phyloP scores from a whole-genome alignment of 495 filamentous ascomycete genomes.

The Neurospora sublineolata region DNA sequence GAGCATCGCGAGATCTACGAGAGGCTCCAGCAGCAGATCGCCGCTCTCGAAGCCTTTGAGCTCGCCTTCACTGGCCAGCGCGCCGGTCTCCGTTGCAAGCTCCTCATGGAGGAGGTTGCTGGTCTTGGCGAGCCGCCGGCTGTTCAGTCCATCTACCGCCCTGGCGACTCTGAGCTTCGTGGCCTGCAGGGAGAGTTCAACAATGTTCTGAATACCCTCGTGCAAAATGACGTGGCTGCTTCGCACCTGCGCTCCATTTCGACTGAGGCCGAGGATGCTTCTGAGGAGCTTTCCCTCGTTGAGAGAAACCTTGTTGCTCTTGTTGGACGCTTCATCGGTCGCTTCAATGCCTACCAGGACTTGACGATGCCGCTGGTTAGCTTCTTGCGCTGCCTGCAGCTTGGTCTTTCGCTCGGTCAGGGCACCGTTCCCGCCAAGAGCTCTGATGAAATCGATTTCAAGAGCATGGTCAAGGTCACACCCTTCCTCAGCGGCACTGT shows the following conservation, averaged over 20 bases:
- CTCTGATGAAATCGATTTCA: constrained; percentile 17
- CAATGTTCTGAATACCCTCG: constrained; percentile 57
- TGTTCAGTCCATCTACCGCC: constrained; percentile 52
- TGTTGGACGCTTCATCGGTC: constrained; percentile 48
- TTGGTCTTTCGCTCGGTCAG: constrained; percentile 55
- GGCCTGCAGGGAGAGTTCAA: constrained; percentile 73
- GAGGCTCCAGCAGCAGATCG: constrained; percentile 44
- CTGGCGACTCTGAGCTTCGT: constrained; percentile 50
- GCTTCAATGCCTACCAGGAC: constrained; percentile 73
- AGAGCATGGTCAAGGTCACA: constrained; percentile 38
- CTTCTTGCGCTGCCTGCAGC: constrained; percentile 68
- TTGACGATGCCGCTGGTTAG: constrained; percentile 66
- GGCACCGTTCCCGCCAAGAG: constrained; percentile 21
- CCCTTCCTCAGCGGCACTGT: constrained; percentile 52
- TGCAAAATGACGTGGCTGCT: constrained; percentile 42
- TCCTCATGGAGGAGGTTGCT: constrained; percentile 47
- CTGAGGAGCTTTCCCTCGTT: constrained; percentile 44
- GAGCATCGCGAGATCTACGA: constrained; percentile 46
- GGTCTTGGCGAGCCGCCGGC: constrained; percentile 51
- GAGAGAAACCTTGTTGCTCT: constrained; percentile 63
- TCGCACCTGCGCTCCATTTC: constrained; percentile 22
- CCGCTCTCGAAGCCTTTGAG: constrained; percentile 55
- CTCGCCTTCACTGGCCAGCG: constrained; percentile 53
- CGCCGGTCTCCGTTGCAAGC: constrained; percentile 47
- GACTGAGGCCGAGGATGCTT: constrained; percentile 13